A percentile compares a stretch with the other conserved stretches of the same genome.
These are phyloP conservation scores for Fraxinus ornus DNA, from an alignment of 305 asterid species.

Conservation along the genomic window DNA sequence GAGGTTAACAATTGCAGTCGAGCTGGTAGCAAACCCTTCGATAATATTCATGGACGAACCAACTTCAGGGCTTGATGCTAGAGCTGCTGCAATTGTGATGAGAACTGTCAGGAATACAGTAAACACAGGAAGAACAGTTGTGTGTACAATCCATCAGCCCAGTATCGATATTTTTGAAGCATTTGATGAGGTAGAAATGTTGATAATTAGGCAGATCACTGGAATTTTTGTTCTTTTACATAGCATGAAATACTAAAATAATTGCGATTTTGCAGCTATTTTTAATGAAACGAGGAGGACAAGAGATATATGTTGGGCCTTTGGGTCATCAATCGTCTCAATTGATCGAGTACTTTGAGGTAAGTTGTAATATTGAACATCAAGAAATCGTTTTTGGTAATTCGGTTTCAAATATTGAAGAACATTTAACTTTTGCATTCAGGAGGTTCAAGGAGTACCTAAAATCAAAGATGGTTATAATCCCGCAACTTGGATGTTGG, in stretches of 20 bases:
- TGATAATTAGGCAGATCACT: not conserved
- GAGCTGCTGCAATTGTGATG: slow-evolving; percentile 85
- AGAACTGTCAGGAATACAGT: slow-evolving; percentile 73
- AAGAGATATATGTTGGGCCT: slow-evolving; percentile 66
- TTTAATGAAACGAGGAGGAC: slow-evolving; percentile 63
- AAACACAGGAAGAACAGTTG: slow-evolving; percentile 71
- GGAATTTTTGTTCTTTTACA: slow-evolving; percentile 3
- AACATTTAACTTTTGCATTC: not conserved
- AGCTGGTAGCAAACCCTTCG: slow-evolving; percentile 77
- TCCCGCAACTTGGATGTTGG: slow-evolving; percentile 73
- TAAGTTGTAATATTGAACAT: not conserved
- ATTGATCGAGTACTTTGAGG: slow-evolving; percentile 58
- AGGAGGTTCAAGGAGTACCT: slow-evolving; percentile 40
- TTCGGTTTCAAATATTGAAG: not conserved
- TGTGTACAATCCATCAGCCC: slow-evolving; percentile 83
- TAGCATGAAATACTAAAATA: not conserved
- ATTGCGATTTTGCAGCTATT: slow-evolving; percentile 40
- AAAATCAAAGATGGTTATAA: slow-evolving; percentile 49
- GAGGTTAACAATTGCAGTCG: slow-evolving; percentile 75
- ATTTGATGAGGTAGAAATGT: slow-evolving; percentile 59
- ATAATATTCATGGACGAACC: slow-evolving; percentile 84
- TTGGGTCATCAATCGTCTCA: slow-evolving; percentile 51
- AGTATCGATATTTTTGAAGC: slow-evolving; percentile 78
- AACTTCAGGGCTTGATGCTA: slow-evolving; percentile 76
- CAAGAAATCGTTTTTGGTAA: not conserved